Conservation (phyloP, 2,329 filamentous ascomycete species). For the Trichoderma atrobrunneum region DNA sequence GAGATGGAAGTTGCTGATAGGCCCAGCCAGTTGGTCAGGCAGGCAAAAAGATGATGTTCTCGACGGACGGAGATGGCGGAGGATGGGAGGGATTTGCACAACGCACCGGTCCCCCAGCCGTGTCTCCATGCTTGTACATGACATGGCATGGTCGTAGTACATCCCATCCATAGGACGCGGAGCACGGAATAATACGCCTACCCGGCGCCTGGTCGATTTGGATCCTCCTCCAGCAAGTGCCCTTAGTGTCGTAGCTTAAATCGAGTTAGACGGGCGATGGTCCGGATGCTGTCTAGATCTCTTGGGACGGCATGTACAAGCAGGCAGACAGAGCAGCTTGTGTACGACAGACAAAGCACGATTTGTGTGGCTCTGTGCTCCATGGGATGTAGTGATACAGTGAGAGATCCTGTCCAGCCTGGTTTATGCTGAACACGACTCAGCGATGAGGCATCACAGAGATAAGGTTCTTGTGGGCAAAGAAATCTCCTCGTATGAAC, state of each 20-base stretch:
- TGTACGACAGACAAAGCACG: background rate
- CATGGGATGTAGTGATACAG: background rate
- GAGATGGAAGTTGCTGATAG: background rate
- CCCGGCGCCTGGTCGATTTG: slow-evolving; percentile 1
- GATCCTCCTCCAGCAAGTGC: background rate
- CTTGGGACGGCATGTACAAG: background rate
- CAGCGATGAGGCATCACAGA: background rate
- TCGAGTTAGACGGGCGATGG: slow-evolving; percentile 13
- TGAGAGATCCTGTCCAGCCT: background rate
- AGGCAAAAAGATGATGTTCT: background rate
- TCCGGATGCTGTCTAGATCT: slow-evolving; percentile 6
- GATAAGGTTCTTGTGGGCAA: background rate
- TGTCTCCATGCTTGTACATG: background rate
- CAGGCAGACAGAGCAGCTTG: background rate
- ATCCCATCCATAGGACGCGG: background rate
- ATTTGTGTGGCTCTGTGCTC: background rate
- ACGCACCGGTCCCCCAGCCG: background rate
- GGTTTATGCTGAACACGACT: background rate
- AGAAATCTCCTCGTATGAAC: background rate
- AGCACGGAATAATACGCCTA: slow-evolving; percentile 15
- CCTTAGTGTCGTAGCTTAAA: slow-evolving; percentile 17
- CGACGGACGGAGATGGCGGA: slow-evolving; percentile 1
- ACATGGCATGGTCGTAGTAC: background rate
- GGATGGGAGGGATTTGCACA: background rate
- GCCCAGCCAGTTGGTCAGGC: background rate